Evolutionary conservation across 768 basidiomycete species (phyloP).

Genomic region (Rhizopogon roseolus): DNA sequence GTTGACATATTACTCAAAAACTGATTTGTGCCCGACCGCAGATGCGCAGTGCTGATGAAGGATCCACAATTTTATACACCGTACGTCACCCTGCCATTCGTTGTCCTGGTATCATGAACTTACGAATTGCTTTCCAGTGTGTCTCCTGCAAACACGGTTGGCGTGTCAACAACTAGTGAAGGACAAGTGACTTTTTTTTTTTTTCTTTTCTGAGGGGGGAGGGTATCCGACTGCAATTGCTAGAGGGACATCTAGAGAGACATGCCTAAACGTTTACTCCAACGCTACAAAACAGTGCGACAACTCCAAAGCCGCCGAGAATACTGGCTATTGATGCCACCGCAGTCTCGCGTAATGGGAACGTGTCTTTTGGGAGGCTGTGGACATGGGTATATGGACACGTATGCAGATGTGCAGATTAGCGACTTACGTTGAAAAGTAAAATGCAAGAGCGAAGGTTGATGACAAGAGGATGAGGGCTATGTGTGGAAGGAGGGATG

Average conservation of each 20-base stretch:
- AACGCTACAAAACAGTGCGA: slow-evolving; percentile 81
- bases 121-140: slow-evolving; percentile 44
- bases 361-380: slow-evolving; percentile 73
- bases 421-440: slow-evolving; percentile 75
- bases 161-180: slow-evolving; percentile 68
- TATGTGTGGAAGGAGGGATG: slow-evolving; percentile 63
- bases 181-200: neutral
- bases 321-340: slow-evolving; percentile 72
- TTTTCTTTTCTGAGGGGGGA: too few relatives aligned
- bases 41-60: slow-evolving; percentile 91
- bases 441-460: slow-evolving; percentile 85
- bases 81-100: slow-evolving; percentile 40
- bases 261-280: slow-evolving; percentile 72
- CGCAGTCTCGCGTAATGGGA: slow-evolving; percentile 61
- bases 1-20: neutral
- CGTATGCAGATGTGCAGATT: neutral
- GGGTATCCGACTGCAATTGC: neutral
- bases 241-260: neutral
- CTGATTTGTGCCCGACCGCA: slow-evolving; percentile 20
- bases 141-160: slow-evolving; percentile 73
- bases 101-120: neutral
- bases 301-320: slow-evolving; percentile 84
- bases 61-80: slow-evolving; percentile 92
- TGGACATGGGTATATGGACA: slow-evolving; percentile 2
- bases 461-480: slow-evolving; percentile 67